Base-by-base conservation (phyloP, 345 rosid genomes). In the Boechera retrofracta region DNA sequence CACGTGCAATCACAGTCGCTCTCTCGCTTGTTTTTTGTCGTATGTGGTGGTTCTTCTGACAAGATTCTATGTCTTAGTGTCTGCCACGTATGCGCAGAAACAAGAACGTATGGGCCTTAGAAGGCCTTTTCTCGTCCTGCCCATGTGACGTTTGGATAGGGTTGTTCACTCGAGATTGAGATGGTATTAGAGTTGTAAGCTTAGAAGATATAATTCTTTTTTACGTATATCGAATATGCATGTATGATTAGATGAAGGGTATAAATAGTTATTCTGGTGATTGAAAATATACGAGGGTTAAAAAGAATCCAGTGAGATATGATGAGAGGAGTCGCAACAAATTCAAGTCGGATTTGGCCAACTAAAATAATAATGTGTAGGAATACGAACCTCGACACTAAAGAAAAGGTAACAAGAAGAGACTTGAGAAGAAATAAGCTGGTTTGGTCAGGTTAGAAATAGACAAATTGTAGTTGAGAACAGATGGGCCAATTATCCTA, bases 1-100 rank as follows among this genome's bases (percentile, higher is more conserved):
- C 76, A 15, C 74, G 70, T 21, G n/a, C 7, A 11, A 47, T 65
- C n/a, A 2, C 52, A 28, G 24, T 67, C 58, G 60, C 48, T 32
- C 26, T 82, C 55, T 32, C 75, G 3, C 7, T 75, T 65, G 84
- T 81, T 7, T 33, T 79, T 13, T 75, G 87, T 86, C 73, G 58
- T 77, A 9, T 78, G 62, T 52, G 80, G 59, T 73, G 66, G 12
- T 76, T 80, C 56, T 81, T 72, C 58, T 85, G 56, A 78, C n/a
- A n/a, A 63, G 45, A 11, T 10, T 32, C 18, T 33, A 9, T 10
- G 5, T 28, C n/a, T 39, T 38, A 11, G 49, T 39, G 18, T 15
- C 58, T 70, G 49, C 38, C 51, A 36, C 13, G 62, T 69, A 39
- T 54, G 28, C 29, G 11, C 29, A 36, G 39, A 56, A 56, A 69